Percentiles rank a stretch among this genome's conserved stretches.
Evolutionary conservation across 495 filamentous ascomycete species (phyloP).

Genomic region (Neurospora discreta): DNA sequence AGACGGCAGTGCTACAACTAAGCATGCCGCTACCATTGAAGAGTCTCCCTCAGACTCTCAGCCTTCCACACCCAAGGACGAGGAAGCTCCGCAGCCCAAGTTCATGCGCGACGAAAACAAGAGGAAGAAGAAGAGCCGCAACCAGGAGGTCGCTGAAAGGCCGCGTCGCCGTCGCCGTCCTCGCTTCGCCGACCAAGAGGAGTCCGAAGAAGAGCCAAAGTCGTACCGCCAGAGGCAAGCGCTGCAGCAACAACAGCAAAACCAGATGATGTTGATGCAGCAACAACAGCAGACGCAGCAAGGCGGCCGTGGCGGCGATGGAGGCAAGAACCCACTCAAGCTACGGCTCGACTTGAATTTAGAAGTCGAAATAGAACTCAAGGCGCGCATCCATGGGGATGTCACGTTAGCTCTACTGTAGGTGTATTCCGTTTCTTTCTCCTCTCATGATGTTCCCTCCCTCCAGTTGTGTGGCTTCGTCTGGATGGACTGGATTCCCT

Average conservation of each 20-base stretch:
- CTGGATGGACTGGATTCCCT: neutral
- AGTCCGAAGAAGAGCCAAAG: conserved; percentile 2
- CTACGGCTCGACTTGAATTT: conserved; percentile 76
- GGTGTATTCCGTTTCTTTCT: conserved; percentile 20
- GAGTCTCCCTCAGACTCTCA: conserved; percentile 14
- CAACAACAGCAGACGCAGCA: conserved; percentile 11
- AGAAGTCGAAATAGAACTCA: conserved; percentile 80
- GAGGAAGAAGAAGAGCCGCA: conserved; percentile 1
- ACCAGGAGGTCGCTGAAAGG: conserved; percentile 10
- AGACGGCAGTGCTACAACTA: neutral
- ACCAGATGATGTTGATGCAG: conserved; percentile 16
- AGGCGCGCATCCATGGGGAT: conserved; percentile 89
- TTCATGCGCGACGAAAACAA: conserved; percentile 23
- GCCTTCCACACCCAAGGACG: conserved; percentile 22
- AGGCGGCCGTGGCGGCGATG: conserved; percentile 27
- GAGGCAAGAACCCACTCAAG: conserved; percentile 60
- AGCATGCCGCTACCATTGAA: neutral
- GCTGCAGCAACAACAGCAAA: conserved; percentile 11
- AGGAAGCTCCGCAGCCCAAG: conserved; percentile 24
- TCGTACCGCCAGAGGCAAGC: conserved; percentile 17
- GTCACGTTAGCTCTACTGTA: conserved; percentile 77
- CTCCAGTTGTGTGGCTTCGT: neutral
- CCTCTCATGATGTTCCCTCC: neutral
- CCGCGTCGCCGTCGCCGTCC: conserved; percentile 6
- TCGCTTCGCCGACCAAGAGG: conserved; percentile 2